phyloP scores from a whole-genome alignment of 768 basidiomycete genomes.

The Mycena crocata region DNA sequence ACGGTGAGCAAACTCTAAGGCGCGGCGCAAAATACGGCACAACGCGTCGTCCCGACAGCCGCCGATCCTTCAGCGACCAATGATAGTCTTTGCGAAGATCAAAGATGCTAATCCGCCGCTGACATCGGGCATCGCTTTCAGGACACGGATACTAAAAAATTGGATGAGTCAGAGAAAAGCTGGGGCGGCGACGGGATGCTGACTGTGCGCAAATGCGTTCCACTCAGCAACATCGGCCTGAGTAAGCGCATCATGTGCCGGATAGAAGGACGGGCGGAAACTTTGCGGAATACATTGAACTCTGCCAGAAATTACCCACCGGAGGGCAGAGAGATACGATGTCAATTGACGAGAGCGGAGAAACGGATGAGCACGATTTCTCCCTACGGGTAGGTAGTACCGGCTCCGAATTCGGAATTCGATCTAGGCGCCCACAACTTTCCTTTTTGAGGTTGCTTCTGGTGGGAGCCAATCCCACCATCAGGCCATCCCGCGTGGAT shows the following conservation, averaged over 20 bases:
- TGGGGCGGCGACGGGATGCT: not conserved
- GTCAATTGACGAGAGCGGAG: no score
- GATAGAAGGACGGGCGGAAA: not conserved
- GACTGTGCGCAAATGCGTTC: not conserved
- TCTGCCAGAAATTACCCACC: no score
- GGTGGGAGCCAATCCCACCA: no score
- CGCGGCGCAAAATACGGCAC: conserved; percentile 5
- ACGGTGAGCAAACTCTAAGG: not conserved
- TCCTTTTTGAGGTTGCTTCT: no score
- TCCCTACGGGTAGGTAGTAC: no score
- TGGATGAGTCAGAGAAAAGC: not conserved
- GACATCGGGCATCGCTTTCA: conserved; percentile 14
- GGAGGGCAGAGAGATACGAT: no score
- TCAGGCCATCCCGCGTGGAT: no score
- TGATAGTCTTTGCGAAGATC: not conserved
- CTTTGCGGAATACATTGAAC: not conserved
- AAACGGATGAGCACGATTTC: no score
- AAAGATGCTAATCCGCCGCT: conserved; percentile 12
- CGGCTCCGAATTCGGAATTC: no score
- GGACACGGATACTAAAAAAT: not conserved
- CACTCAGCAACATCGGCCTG: not conserved
- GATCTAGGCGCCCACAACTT: no score
- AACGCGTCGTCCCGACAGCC: conserved; percentile 3
- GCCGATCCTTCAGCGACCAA: conserved; percentile 12
- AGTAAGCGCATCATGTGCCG: not conserved